A percentile compares a stretch with the other conserved stretches of the same genome.
Conservation (phyloP, 441 rosid genomes). For the Populus hybrid region DNA sequence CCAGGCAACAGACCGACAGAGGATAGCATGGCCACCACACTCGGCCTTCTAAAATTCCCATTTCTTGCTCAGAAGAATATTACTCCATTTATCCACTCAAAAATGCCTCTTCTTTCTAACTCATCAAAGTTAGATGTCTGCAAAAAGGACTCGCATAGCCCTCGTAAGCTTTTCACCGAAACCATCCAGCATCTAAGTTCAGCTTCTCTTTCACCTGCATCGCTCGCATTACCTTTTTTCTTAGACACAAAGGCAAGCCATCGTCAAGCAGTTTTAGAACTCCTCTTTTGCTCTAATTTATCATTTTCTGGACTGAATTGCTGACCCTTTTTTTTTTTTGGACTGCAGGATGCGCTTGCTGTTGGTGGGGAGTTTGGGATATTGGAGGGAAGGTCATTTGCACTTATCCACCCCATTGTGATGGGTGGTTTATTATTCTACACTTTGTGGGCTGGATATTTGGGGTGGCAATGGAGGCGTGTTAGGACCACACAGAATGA, state of each 20-base stretch:
- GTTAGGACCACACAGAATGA: conserved; percentile 76
- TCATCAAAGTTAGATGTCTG: conserved; percentile 26
- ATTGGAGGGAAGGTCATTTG: conserved; percentile 76
- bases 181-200: conserved; percentile 36
- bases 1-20: background rate
- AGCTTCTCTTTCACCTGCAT: conserved; percentile 52
- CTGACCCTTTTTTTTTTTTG: background rate
- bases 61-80: conserved; percentile 27
- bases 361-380: conserved; percentile 74
- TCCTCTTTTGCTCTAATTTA: background rate
- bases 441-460: conserved; percentile 75
- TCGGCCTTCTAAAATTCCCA: conserved; percentile 50
- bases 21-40: conserved; percentile 65
- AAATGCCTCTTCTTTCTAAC: conserved; percentile 24
- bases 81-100: conserved; percentile 13
- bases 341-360: conserved; percentile 72
- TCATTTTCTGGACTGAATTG: background rate
- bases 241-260: conserved; percentile 54
- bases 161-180: conserved; percentile 30
- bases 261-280: background rate
- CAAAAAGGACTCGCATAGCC: background rate
- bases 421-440: conserved; percentile 70
- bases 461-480: conserved; percentile 98
- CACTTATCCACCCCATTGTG: conserved; percentile 69
- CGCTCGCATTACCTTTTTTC: conserved; percentile 58